phyloP scores from a whole-genome alignment of 2,329 filamentous ascomycete species.

The Fusarium liriodendri region DNA sequence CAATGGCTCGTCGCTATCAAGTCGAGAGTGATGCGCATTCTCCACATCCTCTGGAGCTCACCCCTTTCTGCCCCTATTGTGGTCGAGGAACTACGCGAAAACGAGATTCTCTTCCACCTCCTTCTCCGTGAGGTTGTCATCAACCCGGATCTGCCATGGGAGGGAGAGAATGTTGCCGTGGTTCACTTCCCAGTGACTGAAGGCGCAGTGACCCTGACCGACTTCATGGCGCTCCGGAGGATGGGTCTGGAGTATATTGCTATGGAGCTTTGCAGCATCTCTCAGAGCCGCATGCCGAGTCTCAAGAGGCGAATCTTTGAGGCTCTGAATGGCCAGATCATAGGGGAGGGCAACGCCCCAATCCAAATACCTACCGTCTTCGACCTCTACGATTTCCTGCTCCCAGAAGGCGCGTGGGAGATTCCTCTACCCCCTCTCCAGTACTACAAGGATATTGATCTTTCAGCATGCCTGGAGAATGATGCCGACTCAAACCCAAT shows the following conservation, averaged over 20 bases:
- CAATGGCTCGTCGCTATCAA: conserved; percentile 78
- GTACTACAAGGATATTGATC: conserved; percentile 74
- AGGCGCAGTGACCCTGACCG: conserved; percentile 75
- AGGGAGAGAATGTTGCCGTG: conserved; percentile 70
- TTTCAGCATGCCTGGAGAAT: conserved; percentile 72
- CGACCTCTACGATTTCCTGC: conserved; percentile 91
- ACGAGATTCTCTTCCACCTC: conserved; percentile 83
- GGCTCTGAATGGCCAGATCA: conserved; percentile 81
- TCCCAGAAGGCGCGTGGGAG: conserved; percentile 62
- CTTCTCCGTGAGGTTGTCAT: conserved; percentile 79
- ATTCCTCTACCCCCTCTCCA: conserved; percentile 64
- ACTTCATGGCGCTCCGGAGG: conserved; percentile 82
- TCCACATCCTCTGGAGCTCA: conserved; percentile 86
- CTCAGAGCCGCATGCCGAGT: conserved; percentile 76
- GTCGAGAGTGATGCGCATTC: conserved; percentile 75
- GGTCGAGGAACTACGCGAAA: conserved; percentile 81
- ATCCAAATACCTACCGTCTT: conserved; percentile 82
- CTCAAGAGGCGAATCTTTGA: conserved; percentile 76
- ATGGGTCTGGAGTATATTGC: conserved; percentile 87
- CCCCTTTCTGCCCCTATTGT: conserved; percentile 80
- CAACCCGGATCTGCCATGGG: conserved; percentile 77
- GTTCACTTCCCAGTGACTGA: conserved; percentile 76
- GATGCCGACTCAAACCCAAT: conserved; percentile 67
- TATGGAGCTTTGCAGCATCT: conserved; percentile 83
- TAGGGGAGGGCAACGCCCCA: conserved; percentile 73